Conservation (phyloP, 2,329 filamentous ascomycete species). For the Blastomyces silverae region DNA sequence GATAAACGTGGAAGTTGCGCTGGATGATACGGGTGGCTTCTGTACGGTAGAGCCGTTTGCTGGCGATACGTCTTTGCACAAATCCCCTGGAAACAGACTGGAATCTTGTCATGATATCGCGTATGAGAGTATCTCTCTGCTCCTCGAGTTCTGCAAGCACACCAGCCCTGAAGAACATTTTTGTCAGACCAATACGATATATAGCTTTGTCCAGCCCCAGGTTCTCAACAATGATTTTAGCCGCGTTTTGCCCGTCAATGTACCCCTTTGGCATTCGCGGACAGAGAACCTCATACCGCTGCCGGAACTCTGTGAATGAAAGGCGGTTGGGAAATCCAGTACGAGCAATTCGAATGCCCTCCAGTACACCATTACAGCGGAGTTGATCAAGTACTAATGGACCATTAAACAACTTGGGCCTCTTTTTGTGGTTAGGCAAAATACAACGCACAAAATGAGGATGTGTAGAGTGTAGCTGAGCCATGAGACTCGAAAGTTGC, state of each 20-base stretch:
- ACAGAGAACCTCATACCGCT: constrained; percentile 92
- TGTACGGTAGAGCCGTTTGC: constrained; percentile 88
- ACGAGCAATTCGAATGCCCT: constrained; percentile 92
- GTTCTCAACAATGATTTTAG: constrained; percentile 80
- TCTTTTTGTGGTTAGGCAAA: constrained; percentile 95
- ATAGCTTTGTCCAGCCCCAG: constrained; percentile 76
- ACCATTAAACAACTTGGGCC: constrained; percentile 84
- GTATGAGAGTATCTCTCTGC: constrained; percentile 83
- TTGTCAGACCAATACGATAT: constrained; percentile 90
- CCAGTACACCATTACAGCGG: constrained; percentile 98
- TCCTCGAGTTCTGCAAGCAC: constrained; percentile 96
- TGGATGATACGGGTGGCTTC: constrained; percentile 95
- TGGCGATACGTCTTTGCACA: constrained; percentile 75
- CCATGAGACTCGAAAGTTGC: constrained; percentile 93
- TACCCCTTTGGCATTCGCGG: constrained; percentile 82
- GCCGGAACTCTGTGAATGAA: constrained; percentile 86
- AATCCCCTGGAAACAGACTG: constrained; percentile 90
- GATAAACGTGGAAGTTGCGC: constrained; percentile 85
- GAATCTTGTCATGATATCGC: constrained; percentile 87
- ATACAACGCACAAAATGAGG: constrained; percentile 98
- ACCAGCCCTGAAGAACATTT: constrained; percentile 95
- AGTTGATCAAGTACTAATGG: constrained; percentile 93
- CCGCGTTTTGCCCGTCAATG: constrained; percentile 79
- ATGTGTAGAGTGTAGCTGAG: constrained; percentile 87
- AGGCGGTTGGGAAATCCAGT: constrained; percentile 95